Evolutionary conservation across 2,329 filamentous ascomycete species (phyloP), one percentile per base, ranked within the genome.

Genomic region (Fusarium floridanum): DNA sequence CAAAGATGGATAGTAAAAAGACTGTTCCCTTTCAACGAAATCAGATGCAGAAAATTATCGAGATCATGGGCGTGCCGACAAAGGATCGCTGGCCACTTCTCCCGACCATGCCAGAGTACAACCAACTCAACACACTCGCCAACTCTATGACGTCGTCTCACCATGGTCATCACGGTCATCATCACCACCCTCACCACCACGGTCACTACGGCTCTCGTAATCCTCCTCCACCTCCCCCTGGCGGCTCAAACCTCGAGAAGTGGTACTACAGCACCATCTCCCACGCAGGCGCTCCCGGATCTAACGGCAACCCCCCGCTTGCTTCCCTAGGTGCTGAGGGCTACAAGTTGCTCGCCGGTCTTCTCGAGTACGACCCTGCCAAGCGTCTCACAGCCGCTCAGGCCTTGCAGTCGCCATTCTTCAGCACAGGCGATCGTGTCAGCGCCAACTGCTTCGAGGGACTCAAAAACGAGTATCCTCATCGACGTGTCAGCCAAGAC

Each of bases 1-100:
- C 97, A 17, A 99, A 99, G 85, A 98, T 98, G 93, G 97, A 99
- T 83, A 94, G 91, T 78, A 99, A 99, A 84, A 98, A 98, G 85
- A 97, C 94, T 0, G 95, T 98, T 0, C 97, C 97, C 0, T 99
- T 99, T 78, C 97, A 99, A 83, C 91, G 95, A 16, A 98, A 98
- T 79, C 97, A 99, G 85, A 98, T 99, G 96, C 95, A 97, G 80
- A 98, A 98, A 84, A 99, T 99, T 77, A 94, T 98, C 41, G 97
- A 99, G 80, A 95, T 99, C 72, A 92, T 99, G 86, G 97, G 97
- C 34, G 86, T 98, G 75, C 97, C 97, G 0, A 94, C 90, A 8
- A 96, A 96, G 79, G 94, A 97, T 60, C 90, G 91, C 29, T 99
- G 97, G 97, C 94, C 95, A 0, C 88, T 96, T 32, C 86, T 99